Conservation (phyloP, 1,284 basidiomycete genomes). For the Phylloboletellus chloephorus region DNA sequence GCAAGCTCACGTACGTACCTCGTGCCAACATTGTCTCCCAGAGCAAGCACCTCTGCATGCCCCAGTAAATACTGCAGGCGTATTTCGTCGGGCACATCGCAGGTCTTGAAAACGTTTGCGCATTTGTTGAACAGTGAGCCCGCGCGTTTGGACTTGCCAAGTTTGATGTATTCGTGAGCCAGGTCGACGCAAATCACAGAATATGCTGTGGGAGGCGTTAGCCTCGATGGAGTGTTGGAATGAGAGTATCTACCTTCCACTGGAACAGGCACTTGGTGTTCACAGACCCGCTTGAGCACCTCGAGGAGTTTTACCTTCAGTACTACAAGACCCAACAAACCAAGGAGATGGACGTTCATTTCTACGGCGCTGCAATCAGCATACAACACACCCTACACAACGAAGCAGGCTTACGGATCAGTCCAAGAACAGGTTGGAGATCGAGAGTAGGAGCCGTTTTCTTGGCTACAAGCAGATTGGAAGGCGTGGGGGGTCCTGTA, state of each 20-base stretch:
- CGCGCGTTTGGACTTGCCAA: slow-evolving; percentile 72
- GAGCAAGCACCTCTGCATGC: slow-evolving; percentile 62
- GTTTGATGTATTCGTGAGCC: slow-evolving; percentile 68
- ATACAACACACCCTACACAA: background rate
- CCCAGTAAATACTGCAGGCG: slow-evolving; percentile 56
- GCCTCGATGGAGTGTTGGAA: background rate
- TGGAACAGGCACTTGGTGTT: slow-evolving; percentile 35
- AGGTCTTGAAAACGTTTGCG: slow-evolving; percentile 41
- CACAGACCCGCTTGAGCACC: slow-evolving; percentile 42
- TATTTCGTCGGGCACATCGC: slow-evolving; percentile 44
- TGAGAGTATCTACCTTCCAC: slow-evolving; percentile 44
- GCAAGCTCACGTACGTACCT: slow-evolving; percentile 43
- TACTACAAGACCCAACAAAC: slow-evolving; percentile 48
- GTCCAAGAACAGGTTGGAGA: slow-evolving; percentile 11
- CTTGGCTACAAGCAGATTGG: slow-evolving; percentile 4
- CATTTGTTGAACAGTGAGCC: slow-evolving; percentile 56
- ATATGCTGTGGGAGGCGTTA: slow-evolving; percentile 45
- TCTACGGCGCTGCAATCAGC: slow-evolving; percentile 33
- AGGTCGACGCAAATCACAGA: slow-evolving; percentile 62
- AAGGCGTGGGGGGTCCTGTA: slow-evolving; percentile 16
- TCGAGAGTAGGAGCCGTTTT: slow-evolving; percentile 38
- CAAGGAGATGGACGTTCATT: slow-evolving; percentile 61
- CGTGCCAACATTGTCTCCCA: slow-evolving; percentile 52
- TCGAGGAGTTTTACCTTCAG: slow-evolving; percentile 54
- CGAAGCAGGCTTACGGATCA: slow-evolving; percentile 17